phyloP scores from a whole-genome alignment of 345 rosid species.

The Bruguiera gymnorhiza region DNA sequence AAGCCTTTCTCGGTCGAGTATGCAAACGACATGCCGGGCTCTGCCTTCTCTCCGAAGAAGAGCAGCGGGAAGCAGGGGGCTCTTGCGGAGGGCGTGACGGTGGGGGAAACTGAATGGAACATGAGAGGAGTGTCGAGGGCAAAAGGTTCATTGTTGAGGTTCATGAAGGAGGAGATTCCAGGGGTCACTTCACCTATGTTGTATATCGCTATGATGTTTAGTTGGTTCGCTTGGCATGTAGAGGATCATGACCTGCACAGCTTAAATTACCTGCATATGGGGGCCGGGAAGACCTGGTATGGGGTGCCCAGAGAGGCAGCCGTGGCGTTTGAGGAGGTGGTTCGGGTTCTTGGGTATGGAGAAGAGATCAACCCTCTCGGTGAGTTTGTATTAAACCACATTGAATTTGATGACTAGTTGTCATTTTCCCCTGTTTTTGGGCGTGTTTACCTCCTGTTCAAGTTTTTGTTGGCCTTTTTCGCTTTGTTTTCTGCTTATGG shows the following conservation, averaged over 20 bases:
- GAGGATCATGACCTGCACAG: conserved; percentile 98
- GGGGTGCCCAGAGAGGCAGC: conserved; percentile 96
- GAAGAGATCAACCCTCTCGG: conserved; percentile 96
- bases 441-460: background rate
- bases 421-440: conserved; percentile 28
- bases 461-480: background rate
- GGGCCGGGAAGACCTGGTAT: conserved; percentile 96
- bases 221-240: conserved; percentile 99
- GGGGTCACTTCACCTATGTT: conserved; percentile 99
- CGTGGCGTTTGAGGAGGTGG: conserved; percentile 91
- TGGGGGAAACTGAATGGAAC: conserved; percentile 93
- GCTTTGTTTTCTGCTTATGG: background rate
- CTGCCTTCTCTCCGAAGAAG: conserved; percentile 72
- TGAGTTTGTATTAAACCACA: conserved; percentile 32
- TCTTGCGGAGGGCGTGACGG: conserved; percentile 51
- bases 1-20: conserved; percentile 94
- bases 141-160: conserved; percentile 80
- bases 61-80: conserved; percentile 32
- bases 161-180: conserved; percentile 97
- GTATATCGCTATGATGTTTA: conserved; percentile 92
- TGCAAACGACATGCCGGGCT: conserved; percentile 98
- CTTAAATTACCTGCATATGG: conserved; percentile 95
- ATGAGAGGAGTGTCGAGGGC: conserved; percentile 95
- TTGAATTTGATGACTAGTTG: background rate
- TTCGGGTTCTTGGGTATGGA: conserved; percentile 89